Base-by-base conservation (phyloP, 495 filamentous ascomycete species). In the Penicillium tannophilum region DNA sequence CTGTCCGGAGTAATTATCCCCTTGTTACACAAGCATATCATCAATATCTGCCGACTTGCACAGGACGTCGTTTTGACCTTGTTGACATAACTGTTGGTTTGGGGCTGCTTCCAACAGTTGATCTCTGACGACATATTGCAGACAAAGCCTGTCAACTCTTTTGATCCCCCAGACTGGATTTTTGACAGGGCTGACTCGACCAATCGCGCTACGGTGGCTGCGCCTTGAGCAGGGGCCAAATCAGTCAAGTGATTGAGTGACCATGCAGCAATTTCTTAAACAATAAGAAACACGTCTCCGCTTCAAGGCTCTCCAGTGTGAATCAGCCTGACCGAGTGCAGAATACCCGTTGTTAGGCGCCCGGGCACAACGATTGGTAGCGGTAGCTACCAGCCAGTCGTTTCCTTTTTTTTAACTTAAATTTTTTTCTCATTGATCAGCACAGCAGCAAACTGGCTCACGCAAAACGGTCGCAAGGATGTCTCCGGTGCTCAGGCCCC, bases 321-420 rank as follows among this genome's bases (percentile, higher is more conserved):
- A n/a, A 28, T 49, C 16, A 12, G 26, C 16, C 23, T 30, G 46
- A 49, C 3, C 6, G 11, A 30, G 49, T 41, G 58, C 58, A 58
- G 55, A 28, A 54, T 28, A 58, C 43, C 59, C 54, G 47, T 60
- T 58, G 57, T 63, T 63, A 66, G 63, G 65, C 67, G 63, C 65
- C 59, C 42, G 49, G 20, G 33, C 48, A 62, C 55, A 57, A 36
- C 44, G 60, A 64, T 64, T 66, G 61, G 63, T 51, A 51, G 55
- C 39, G 58, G 62, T 53, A 52, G 58, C 26, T 59, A 53, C 46
- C 52, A 51, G 59, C 56, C 49, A 61, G 53, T 52, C 60, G 48
- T 44, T 14, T 49, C 4, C 35, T 58, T 59, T 46, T 58, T 63
- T 61, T 63, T 60, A 45, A 11, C 3, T 28, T 44, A 7, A 23